phyloP scores from a whole-genome alignment of 2,329 filamentous ascomycete genomes.

The Fusarium sp. region DNA sequence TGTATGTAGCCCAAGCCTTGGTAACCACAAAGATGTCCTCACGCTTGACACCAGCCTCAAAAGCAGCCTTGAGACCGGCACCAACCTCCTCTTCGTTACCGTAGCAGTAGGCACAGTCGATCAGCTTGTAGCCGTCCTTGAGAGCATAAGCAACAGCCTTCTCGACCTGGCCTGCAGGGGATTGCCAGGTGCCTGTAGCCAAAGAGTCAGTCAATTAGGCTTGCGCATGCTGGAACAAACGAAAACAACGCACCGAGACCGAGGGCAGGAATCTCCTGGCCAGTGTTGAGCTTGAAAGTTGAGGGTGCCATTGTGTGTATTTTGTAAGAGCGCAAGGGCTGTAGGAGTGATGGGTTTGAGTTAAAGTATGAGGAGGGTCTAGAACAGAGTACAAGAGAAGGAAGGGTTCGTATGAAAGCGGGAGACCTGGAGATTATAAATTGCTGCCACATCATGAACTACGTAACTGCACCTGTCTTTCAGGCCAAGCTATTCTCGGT shows the following conservation, averaged over 20 bases:
- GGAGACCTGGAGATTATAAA: constrained; percentile 37
- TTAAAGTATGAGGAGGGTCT: constrained; percentile 9
- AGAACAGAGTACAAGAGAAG: constrained; percentile 21
- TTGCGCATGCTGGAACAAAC: neutral
- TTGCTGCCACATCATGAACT: constrained; percentile 38
- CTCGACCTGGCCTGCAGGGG: constrained; percentile 68
- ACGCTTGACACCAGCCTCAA: constrained; percentile 76
- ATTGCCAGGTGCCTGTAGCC: constrained; percentile 73
- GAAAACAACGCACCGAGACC: constrained; percentile 65
- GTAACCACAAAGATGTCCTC: constrained; percentile 86
- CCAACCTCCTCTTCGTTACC: constrained; percentile 88
- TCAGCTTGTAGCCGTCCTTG: constrained; percentile 66
- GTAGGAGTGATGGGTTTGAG: constrained; percentile 1
- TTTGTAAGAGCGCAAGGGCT: constrained; percentile 6
- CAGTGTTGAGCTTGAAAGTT: constrained; percentile 73
- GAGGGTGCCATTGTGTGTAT: constrained; percentile 62
- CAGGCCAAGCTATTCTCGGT: neutral
- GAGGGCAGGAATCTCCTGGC: constrained; percentile 71
- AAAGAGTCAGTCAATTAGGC: constrained; percentile 19
- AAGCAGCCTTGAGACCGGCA: constrained; percentile 78
- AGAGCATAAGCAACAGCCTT: constrained; percentile 70
- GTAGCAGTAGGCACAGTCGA: constrained; percentile 82
- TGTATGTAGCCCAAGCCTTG: constrained; percentile 88
- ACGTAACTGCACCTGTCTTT: constrained; percentile 2
- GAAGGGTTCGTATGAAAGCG: constrained; percentile 2